Conservation (phyloP, 805 yeast genomes). For the Wickerhamiella shivajii region DNA sequence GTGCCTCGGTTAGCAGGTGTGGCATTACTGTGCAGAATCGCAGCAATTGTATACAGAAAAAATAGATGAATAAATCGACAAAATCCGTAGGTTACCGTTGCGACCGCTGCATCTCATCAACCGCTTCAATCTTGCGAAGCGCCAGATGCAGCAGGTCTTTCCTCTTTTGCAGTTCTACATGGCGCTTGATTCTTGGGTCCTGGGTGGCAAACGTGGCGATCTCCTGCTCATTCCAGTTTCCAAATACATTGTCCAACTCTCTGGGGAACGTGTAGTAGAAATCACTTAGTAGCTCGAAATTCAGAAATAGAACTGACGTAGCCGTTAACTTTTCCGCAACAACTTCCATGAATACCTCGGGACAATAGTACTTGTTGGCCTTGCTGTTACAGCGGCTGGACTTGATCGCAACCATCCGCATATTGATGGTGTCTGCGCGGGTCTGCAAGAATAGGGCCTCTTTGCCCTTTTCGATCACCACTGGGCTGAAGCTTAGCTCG, state of each 20-base stretch:
- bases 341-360: slow-evolving; percentile 84
- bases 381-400: slow-evolving; percentile 63
- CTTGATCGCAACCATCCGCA: slow-evolving; percentile 64
- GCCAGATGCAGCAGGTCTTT: slow-evolving; percentile 82
- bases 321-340: slow-evolving; percentile 84
- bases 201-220: slow-evolving; percentile 85
- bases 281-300: slow-evolving; percentile 86
- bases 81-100: too few species aligned
- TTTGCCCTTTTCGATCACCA: slow-evolving; percentile 60
- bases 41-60: too few species aligned
- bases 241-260: slow-evolving; percentile 67
- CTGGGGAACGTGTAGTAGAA: slow-evolving; percentile 94
- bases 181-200: slow-evolving; percentile 80
- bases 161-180: slow-evolving; percentile 84
- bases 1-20: slow-evolving; percentile 1
- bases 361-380: slow-evolving; percentile 78
- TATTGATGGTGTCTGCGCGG: slow-evolving; percentile 49
- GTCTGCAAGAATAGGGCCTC: slow-evolving; percentile 71
- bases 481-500: slow-evolving; percentile 41
- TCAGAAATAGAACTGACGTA: slow-evolving; percentile 82
- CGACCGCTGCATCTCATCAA: slow-evolving; percentile 62
- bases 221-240: slow-evolving; percentile 55
- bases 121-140: slow-evolving; percentile 66
- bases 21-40: slow-evolving; percentile 2
- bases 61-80: too few species aligned